These are phyloP conservation scores for Boechera stricta DNA, from an alignment of 345 rosid species.

Conservation along the genomic window DNA sequence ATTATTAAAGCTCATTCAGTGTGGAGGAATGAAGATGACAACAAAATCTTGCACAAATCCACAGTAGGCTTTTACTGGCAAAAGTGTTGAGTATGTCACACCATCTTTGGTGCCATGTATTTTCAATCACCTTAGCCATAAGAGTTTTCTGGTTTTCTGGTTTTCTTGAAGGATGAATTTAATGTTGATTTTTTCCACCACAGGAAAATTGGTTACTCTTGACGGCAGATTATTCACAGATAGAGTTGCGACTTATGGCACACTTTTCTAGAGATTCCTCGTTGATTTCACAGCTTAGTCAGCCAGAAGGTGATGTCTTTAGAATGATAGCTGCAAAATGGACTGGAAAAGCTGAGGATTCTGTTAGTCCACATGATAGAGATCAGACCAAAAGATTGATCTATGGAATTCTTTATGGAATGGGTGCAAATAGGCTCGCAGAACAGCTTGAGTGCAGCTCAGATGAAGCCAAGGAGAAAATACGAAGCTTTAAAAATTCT, in stretches of 20 bases:
- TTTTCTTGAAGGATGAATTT: slow-evolving; percentile 11
- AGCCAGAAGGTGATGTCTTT: slow-evolving; percentile 88
- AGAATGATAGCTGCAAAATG: slow-evolving; percentile 89
- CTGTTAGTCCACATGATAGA: slow-evolving; percentile 69
- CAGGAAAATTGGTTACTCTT: slow-evolving; percentile 92
- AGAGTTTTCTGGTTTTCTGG: slow-evolving; percentile 12
- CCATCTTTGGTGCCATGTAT: slow-evolving; percentile 7
- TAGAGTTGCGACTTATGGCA: slow-evolving; percentile 93
- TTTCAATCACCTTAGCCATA: slow-evolving; percentile 8
- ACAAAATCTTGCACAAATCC: slow-evolving; percentile 18
- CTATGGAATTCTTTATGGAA: slow-evolving; percentile 96
- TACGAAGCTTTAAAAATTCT: slow-evolving; percentile 73
- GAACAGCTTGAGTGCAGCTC: slow-evolving; percentile 85
- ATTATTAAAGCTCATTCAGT: slow-evolving; percentile 5
- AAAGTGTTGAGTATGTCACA: slow-evolving; percentile 12
- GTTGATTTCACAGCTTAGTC: slow-evolving; percentile 72
- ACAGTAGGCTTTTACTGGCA: slow-evolving; percentile 13
- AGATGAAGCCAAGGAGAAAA: slow-evolving; percentile 86
- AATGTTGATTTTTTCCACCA: slow-evolving; percentile 24
- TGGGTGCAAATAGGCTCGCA: slow-evolving; percentile 91
- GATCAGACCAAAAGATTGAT: slow-evolving; percentile 92
- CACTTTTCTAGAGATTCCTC: slow-evolving; percentile 89
- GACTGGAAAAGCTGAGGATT: slow-evolving; percentile 75
- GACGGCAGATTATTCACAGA: slow-evolving; percentile 97
- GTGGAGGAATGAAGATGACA: slow-evolving; percentile 12